Base-by-base conservation (phyloP, 768 basidiomycete species). In the Kwoniella mangroviensis region DNA sequence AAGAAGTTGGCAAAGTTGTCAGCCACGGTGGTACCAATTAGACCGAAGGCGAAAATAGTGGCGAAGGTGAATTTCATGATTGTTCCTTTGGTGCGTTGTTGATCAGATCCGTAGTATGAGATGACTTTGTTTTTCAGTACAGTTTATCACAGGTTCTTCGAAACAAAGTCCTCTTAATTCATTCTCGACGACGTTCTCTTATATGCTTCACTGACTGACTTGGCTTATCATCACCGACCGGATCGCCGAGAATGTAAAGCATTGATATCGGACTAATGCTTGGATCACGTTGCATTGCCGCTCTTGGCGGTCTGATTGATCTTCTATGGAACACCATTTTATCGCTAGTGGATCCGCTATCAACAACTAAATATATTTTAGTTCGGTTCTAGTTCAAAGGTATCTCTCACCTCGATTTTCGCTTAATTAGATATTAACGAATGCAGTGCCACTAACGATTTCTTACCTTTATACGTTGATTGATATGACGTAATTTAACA, bases 1-100 rank as follows among this genome's bases (percentile, higher is more conserved):
- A 67, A 72, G 70, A 72, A 72, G 61, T 72, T 72, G 55, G 70
- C 70, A 49, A 49, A 72, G 40, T 53, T 63, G 43, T 68, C 66
- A n/a, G 70, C 70, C 66, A 52, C 42, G 66, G 52, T 55, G 24
- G 49, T 42, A 19, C 66, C 65, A n/a, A 65, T 26, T 7, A 69
- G 7, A 17, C 45, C 65, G 22, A 67, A 53, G 19, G 62, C 22
- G 26, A 65, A 17, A 41, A 51, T 60, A 61, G 34, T 34, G 57
- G 58, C 41, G 53, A 66, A 43, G n/a, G 15, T 26, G 34, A 60
- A 71, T 65, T 62, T 66, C 69, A 71, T 49, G 11, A 17, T 19
- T 49, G 45, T 49, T 13, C 45, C 19, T 45, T 4, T 3, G 43
- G 45, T 49, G 45, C 45, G 12, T 34, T 7, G 34, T 34, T 5